A percentile compares a stretch with the other conserved stretches of the same genome.
Conservation (phyloP, 148 eudicot species). For the Salicornia ramosissima region DNA sequence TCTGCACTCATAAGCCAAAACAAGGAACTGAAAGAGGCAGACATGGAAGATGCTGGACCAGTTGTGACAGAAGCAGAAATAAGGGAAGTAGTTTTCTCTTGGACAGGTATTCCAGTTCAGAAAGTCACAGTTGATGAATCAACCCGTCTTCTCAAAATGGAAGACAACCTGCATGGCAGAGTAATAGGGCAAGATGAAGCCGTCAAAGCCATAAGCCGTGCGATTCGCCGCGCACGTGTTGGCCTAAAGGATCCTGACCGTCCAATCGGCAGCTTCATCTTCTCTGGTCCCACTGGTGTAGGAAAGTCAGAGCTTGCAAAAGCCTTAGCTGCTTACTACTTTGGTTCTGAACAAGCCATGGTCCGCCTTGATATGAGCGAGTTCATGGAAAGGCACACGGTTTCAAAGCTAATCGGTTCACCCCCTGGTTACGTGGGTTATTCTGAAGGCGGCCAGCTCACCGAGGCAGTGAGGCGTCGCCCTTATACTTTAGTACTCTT, state of each 20-base stretch:
- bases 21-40: slow-evolving; percentile 64
- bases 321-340: slow-evolving; percentile 71
- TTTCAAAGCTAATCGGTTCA: slow-evolving; percentile 79
- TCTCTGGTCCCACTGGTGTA: slow-evolving; percentile 89
- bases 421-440: slow-evolving; percentile 91
- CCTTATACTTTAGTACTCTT: slow-evolving; percentile 75
- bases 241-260: slow-evolving; percentile 79
- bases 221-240: slow-evolving; percentile 85
- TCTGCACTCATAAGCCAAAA: slow-evolving; percentile 50
- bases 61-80: slow-evolving; percentile 75
- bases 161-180: slow-evolving; percentile 67
- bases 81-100: slow-evolving; percentile 68
- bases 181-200: slow-evolving; percentile 94
- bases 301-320: slow-evolving; percentile 89
- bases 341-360: slow-evolving; percentile 87
- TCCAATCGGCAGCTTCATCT: slow-evolving; percentile 87
- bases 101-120: slow-evolving; percentile 90
- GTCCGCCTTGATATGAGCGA: slow-evolving; percentile 86
- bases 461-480: slow-evolving; percentile 80
- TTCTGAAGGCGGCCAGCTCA: slow-evolving; percentile 83
- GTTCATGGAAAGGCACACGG: slow-evolving; percentile 86
- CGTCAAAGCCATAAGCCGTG: slow-evolving; percentile 74
- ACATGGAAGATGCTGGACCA: slow-evolving; percentile 48
- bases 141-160: slow-evolving; percentile 82
- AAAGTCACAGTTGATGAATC: slow-evolving; percentile 76